Percentiles rank a stretch among this genome's conserved stretches.
These are phyloP conservation scores for Colletotrichum tamarilloi DNA, from an alignment of 2,329 filamentous ascomycete species.

Conservation along the genomic window DNA sequence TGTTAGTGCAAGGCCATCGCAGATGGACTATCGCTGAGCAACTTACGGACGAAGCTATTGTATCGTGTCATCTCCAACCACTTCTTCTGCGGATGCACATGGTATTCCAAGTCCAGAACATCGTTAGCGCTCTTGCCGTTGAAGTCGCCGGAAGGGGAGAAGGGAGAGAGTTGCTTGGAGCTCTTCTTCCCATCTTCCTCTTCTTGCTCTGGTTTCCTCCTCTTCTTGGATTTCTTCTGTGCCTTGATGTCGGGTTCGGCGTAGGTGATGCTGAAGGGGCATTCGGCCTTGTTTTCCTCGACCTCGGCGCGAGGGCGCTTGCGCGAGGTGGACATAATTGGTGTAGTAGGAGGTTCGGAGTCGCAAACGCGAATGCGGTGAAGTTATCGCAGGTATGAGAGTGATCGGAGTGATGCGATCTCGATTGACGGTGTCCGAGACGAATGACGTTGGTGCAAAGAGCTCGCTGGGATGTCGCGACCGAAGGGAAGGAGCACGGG, in stretches of 20 bases:
- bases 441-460: background rate
- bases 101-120: conserved; percentile 66
- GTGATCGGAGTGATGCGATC: background rate
- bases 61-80: conserved; percentile 71
- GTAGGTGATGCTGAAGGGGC: conserved; percentile 60
- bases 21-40: background rate
- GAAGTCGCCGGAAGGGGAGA: conserved; percentile 65
- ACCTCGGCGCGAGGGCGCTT: conserved; percentile 63
- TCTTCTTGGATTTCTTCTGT: conserved; percentile 57
- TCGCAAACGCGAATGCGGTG: conserved; percentile 13
- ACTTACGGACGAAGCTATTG: conserved; percentile 71
- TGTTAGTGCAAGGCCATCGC: conserved; percentile 6
- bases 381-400: background rate
- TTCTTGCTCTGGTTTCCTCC: conserved; percentile 56
- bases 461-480: conserved; percentile 27
- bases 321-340: conserved; percentile 45
- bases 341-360: background rate
- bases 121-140: conserved; percentile 55
- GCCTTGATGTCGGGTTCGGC: conserved; percentile 55
- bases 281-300: conserved; percentile 66
- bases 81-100: conserved; percentile 61
- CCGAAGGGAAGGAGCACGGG: conserved; percentile 19
- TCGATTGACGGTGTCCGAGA: background rate
- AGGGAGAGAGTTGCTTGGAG: conserved; percentile 64
- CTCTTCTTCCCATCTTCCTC: conserved; percentile 58